Conservation (phyloP, 192 early-diverging fungal genomes). For the Coemansia sp. region DNA sequence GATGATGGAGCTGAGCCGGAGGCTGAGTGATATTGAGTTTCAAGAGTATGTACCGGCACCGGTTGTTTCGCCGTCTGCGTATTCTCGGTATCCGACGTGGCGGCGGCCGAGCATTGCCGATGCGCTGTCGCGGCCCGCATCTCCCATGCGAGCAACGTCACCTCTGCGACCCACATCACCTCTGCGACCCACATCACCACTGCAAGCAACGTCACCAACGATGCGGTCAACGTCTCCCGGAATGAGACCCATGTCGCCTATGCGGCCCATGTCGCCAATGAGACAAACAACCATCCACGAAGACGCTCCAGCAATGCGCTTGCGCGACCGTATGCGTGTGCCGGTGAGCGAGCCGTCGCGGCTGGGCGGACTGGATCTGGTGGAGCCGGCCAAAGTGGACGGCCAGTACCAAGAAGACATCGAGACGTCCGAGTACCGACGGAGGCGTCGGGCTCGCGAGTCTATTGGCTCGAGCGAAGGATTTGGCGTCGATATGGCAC, state of each 20-base stretch:
- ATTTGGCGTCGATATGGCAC: conserved; percentile 12
- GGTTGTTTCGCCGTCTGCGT: conserved; percentile 12
- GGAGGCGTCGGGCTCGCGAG: conserved; percentile 28
- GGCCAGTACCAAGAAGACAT: conserved; percentile 30
- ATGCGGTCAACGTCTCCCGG: not conserved
- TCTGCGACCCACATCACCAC: not conserved
- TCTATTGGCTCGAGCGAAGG: conserved; percentile 35
- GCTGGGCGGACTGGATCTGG: conserved; percentile 46
- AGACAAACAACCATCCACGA: not conserved
- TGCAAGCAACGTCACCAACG: not conserved
- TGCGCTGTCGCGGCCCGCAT: not conserved
- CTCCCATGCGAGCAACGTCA: not conserved
- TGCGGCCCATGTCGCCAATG: not conserved
- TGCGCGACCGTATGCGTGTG: conserved; percentile 38
- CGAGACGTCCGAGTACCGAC: conserved; percentile 41
- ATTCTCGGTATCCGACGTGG: not conserved
- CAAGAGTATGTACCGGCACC: conserved; percentile 7
- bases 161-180: not conserved
- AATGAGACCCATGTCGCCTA: not conserved
- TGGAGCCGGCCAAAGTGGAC: conserved; percentile 52
- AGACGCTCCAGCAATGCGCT: conserved; percentile 9
- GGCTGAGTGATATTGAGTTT: conserved; percentile 43
- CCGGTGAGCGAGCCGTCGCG: conserved; percentile 35
- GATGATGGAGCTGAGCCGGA: conserved; percentile 45
- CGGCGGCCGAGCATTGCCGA: conserved; percentile 8